These are phyloP conservation scores for Chytriomyces confervae DNA, from an alignment of 192 early-diverging fungal genomes.

Conservation along the genomic window DNA sequence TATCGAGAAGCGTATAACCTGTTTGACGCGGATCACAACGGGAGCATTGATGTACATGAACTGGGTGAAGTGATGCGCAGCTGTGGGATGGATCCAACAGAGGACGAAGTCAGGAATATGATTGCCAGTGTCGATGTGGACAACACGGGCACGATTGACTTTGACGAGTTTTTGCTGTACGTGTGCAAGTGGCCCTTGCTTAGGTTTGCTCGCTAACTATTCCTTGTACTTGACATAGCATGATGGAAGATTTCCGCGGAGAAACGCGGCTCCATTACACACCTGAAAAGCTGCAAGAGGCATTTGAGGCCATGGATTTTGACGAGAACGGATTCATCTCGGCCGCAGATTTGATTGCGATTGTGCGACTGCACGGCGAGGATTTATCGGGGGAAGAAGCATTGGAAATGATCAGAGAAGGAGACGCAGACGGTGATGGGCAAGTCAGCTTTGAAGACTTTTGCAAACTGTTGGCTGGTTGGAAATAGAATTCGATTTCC, in stretches of 20 bases:
- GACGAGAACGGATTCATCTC: slow-evolving; percentile 49
- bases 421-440: slow-evolving; percentile 50
- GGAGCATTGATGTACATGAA: slow-evolving; percentile 53
- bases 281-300: slow-evolving; percentile 44
- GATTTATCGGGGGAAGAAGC: slow-evolving; percentile 42
- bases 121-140: slow-evolving; percentile 51
- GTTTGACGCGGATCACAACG: slow-evolving; percentile 53
- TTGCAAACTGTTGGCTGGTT: slow-evolving; percentile 22
- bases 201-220: slow-evolving; percentile 1
- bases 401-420: slow-evolving; percentile 50
- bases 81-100: slow-evolving; percentile 40
- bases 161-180: slow-evolving; percentile 52
- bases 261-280: slow-evolving; percentile 29
- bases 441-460: slow-evolving; percentile 51
- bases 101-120: slow-evolving; percentile 47
- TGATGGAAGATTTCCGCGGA: slow-evolving; percentile 36
- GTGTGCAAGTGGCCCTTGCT: not conserved
- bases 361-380: slow-evolving; percentile 32
- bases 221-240: not conserved
- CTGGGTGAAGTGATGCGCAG: slow-evolving; percentile 46
- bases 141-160: slow-evolving; percentile 49
- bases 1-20: slow-evolving; percentile 50
- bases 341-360: slow-evolving; percentile 35
- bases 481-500: not conserved
- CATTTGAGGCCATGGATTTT: slow-evolving; percentile 51